Base-by-base conservation (phyloP, 2,329 filamentous ascomycete species). In the Colletotrichum sp. region DNA sequence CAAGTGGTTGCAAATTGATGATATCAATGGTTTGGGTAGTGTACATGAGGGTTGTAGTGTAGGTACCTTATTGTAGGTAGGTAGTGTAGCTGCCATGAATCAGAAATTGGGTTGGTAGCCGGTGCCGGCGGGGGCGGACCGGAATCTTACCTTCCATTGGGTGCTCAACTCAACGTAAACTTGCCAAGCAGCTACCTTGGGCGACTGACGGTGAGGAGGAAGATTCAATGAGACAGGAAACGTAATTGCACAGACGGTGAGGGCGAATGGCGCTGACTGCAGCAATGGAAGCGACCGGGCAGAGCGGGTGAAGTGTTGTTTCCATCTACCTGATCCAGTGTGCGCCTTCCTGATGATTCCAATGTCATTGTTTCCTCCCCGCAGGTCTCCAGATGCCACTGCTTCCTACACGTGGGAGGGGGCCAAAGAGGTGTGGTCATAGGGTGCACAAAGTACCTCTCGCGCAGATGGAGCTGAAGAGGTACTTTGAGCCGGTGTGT, bases 341-440 rank as follows among this genome's bases (percentile, higher is more conserved):
- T 60, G 26, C 16, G 21, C 21, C 55, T 28, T 59, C 57, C 57
- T 61, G 59, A 63, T 34, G 43, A 28, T 59, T 59, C 55, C 55
- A 59, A 28, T 28, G 26, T 48, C 24, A 32, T 63, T 75, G 70
- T 73, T 73, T 65, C 43, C 34, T 55, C 63, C 68, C 55, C 69
- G 55, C 43, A 52, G 43, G 43, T 21, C 43, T 52, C 66, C 73
- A 65, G 71, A 34, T 76, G 59, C 70, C 64, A 75, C 64, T 75
- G 32, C 72, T 66, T 76, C 26, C 64, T n/a, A 55, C 74, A 74
- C 74, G 74, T 74, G 74, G 70, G 64, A 76, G 59, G 43, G 55
- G 32, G 32, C 7, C 39, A 21, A 52, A 36, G n/a, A 32, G 55
- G 10, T 21, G 10, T 39, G 24, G 60, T 28, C 21, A 52, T 52